Conservation (phyloP, 148 eudicot genomes). For the Simmondsia chinensis region DNA sequence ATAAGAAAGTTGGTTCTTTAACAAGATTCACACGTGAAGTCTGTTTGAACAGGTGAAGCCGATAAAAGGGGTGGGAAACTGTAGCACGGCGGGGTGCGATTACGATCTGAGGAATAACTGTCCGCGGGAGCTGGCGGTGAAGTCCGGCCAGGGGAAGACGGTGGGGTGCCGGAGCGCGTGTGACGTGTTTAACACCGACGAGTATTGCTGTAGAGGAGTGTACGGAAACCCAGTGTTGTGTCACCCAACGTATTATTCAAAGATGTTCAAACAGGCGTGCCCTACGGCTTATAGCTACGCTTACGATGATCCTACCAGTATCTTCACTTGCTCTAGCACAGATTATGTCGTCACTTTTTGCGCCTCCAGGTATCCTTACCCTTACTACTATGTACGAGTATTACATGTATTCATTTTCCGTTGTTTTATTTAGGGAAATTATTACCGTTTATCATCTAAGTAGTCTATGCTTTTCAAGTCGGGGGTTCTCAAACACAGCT, state of each 20-base stretch:
- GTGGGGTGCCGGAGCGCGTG: slow-evolving; percentile 83
- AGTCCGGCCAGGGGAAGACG: slow-evolving; percentile 30
- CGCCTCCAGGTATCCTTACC: slow-evolving; percentile 36
- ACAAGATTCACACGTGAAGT: too few relatives aligned
- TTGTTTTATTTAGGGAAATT: too few relatives aligned
- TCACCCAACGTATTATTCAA: slow-evolving; percentile 63
- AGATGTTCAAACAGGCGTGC: slow-evolving; percentile 58
- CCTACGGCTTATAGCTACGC: slow-evolving; percentile 83
- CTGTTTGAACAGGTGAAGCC: too few relatives aligned
- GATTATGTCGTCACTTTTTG: slow-evolving; percentile 72
- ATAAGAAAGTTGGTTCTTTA: too few relatives aligned
- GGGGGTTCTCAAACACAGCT: too few relatives aligned
- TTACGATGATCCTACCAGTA: slow-evolving; percentile 78
- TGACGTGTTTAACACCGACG: slow-evolving; percentile 68
- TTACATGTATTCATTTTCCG: neutral
- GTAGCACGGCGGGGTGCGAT: slow-evolving; percentile 60
- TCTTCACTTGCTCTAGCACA: slow-evolving; percentile 48
- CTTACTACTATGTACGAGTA: too few relatives aligned
- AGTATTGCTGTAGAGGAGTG: slow-evolving; percentile 66
- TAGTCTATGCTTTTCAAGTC: too few relatives aligned
- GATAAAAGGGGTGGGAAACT: slow-evolving; percentile 47
- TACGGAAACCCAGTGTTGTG: slow-evolving; percentile 48
- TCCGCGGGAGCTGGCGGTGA: slow-evolving; percentile 55
- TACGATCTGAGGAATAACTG: slow-evolving; percentile 42
- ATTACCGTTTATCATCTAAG: too few relatives aligned